A percentile compares a stretch with the other conserved stretches of the same genome.
Conservation (phyloP, 2,329 filamentous ascomycete species). For the Diaporthe sp. region DNA sequence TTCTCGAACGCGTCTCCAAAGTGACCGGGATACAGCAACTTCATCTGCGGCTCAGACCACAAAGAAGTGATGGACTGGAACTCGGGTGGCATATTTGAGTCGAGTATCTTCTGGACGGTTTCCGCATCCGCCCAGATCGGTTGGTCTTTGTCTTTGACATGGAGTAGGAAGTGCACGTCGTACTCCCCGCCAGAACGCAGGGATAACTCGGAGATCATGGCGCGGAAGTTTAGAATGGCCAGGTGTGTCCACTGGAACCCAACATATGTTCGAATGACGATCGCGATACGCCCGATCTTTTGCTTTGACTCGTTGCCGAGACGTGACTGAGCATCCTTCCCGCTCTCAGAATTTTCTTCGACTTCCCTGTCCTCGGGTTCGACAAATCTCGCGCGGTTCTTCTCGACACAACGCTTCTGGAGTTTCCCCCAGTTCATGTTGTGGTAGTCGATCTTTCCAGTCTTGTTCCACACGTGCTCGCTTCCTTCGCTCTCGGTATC, state of each 20-base stretch:
- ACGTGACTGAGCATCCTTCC: slow-evolving; percentile 21
- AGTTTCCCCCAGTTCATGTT: slow-evolving; percentile 65
- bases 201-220: slow-evolving; percentile 82
- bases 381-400: slow-evolving; percentile 73
- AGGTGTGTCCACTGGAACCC: slow-evolving; percentile 83
- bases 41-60: slow-evolving; percentile 89
- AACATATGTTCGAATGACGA: slow-evolving; percentile 84
- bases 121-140: slow-evolving; percentile 85
- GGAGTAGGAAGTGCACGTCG: slow-evolving; percentile 83
- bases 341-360: slow-evolving; percentile 36
- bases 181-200: slow-evolving; percentile 86
- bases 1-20: slow-evolving; percentile 76
- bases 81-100: slow-evolving; percentile 74
- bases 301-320: slow-evolving; percentile 36
- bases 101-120: slow-evolving; percentile 77
- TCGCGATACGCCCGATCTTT: slow-evolving; percentile 72
- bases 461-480: slow-evolving; percentile 65
- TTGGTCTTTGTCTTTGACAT: slow-evolving; percentile 82
- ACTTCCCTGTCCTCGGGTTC: slow-evolving; percentile 46
- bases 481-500: slow-evolving; percentile 78
- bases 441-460: slow-evolving; percentile 66
- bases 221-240: slow-evolving; percentile 82
- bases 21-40: slow-evolving; percentile 76
- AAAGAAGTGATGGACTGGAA: slow-evolving; percentile 84
- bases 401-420: slow-evolving; percentile 63